phyloP scores from a whole-genome alignment of 441 rosid genomes.

The Populus hybrid region DNA sequence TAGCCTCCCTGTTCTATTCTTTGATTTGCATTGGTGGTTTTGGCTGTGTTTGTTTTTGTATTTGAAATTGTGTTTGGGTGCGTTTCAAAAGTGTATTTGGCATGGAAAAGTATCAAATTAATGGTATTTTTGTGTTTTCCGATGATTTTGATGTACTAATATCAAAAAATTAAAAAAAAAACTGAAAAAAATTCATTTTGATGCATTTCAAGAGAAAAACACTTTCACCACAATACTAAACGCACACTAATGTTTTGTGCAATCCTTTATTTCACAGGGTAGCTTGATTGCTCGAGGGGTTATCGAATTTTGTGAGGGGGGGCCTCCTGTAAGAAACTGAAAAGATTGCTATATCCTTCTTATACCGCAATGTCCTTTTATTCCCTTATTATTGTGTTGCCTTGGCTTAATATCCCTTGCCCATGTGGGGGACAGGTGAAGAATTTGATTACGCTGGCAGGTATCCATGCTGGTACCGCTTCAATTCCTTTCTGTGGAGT shows the following conservation, averaged over 20 bases:
- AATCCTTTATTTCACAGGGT: slow-evolving; percentile 38
- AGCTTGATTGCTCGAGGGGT: slow-evolving; percentile 68
- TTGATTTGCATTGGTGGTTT: not conserved
- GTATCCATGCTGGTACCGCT: slow-evolving; percentile 82
- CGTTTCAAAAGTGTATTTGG: too few species aligned
- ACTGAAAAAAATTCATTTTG: too few species aligned
- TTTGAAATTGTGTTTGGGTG: too few species aligned
- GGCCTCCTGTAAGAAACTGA: slow-evolving; percentile 55
- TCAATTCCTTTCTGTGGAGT: slow-evolving; percentile 81
- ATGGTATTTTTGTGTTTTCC: too few species aligned
- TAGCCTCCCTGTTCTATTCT: not conserved
- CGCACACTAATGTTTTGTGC: too few species aligned
- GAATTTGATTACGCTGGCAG: slow-evolving; percentile 69
- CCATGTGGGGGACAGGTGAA: slow-evolving; percentile 52
- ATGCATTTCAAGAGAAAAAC: too few species aligned
- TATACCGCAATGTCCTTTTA: not conserved
- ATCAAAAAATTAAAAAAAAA: too few species aligned
- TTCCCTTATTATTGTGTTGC: not conserved
- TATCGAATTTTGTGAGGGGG: slow-evolving; percentile 82
- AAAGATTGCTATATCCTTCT: not conserved
- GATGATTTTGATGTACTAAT: too few species aligned
- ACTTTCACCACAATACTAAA: not conserved
- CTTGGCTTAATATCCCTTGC: not conserved
- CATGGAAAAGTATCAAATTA: too few species aligned
- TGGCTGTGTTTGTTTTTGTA: not conserved